Evolutionary conservation across 768 basidiomycete species (phyloP), one percentile per base, ranked within the genome.

Genomic region (Mycena vulgaris): DNA sequence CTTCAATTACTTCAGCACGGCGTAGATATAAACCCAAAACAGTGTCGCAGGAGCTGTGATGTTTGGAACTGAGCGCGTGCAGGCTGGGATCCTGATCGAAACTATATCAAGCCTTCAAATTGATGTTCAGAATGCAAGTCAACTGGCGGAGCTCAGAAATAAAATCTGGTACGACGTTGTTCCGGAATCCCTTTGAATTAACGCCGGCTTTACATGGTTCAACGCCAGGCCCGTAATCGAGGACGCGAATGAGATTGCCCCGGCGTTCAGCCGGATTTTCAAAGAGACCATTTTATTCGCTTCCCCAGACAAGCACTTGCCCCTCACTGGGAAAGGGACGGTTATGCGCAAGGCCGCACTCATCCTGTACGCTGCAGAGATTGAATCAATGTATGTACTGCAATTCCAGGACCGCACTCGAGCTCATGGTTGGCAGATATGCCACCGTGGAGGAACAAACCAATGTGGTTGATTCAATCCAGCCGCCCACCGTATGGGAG

Each of bases 201-300:
- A 8, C 39, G 14, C 17, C 9, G 3, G 17, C 14, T 17, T 5
- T 23, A 40, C 0, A 25, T n/a, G 17, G 7, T 25, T 8, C 1
- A 9, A 21, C 21, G 6, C 4, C 25, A 82, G 78, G 78, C 75
- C 59, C 3, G 63, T 71, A 3, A 77, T 82, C 11, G 82, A 80
- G 33, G 76, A 80, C 21, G 82, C 82, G 10, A 84, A 83, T 63
- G 70, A 53, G 28, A 70, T 72, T 5, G 78, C 78, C 0, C 81
- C 83, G 0, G 33, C 69, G 1, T 83, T 79, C 33, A 81, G 80
- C 51, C 75, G 81, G 7, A 78, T 83, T 10, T 83, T 83, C 69
- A 81, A 81, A 47, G 81, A 87, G 66, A 83, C 85, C 82, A 81
- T 87, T 30, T 19, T 86, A 40, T 78, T 84, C 21, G 77, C 84